phyloP scores from a whole-genome alignment of 2,329 filamentous ascomycete genomes.

The Cadophora sp. region DNA sequence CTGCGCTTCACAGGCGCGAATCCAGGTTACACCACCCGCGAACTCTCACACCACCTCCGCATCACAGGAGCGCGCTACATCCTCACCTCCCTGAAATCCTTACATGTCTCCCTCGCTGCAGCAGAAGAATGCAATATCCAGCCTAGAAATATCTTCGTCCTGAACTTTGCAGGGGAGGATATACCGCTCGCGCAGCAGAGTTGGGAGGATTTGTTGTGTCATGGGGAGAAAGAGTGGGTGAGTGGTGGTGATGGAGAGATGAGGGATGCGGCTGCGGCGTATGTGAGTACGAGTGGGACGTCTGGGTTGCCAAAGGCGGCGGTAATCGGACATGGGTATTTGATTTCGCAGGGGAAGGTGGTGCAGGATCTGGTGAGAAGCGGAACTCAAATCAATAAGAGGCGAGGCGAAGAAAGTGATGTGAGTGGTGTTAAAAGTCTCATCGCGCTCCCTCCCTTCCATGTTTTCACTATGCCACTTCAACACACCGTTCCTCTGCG shows the following conservation, averaged over 20 bases:
- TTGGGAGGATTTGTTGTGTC: constrained; percentile 31
- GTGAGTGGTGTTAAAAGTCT: constrained; percentile 52
- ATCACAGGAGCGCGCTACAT: constrained; percentile 37
- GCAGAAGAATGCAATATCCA: constrained; percentile 40
- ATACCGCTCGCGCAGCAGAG: constrained; percentile 30
- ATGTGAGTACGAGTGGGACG: constrained; percentile 56
- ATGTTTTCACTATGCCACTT: constrained; percentile 76
- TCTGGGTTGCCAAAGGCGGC: constrained; percentile 61
- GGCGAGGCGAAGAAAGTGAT: not conserved
- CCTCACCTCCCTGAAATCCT: constrained; percentile 37
- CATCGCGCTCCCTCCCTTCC: constrained; percentile 58
- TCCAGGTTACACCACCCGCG: constrained; percentile 38
- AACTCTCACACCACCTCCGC: constrained; percentile 40
- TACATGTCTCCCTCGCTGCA: constrained; percentile 32
- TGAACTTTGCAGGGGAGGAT: constrained; percentile 33
- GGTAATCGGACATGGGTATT: constrained; percentile 39
- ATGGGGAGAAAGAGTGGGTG: constrained; percentile 39
- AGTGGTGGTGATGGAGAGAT: not conserved
- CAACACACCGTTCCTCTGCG: constrained; percentile 77
- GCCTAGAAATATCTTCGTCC: constrained; percentile 36
- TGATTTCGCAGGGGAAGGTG: constrained; percentile 22
- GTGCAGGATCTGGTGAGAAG: constrained; percentile 14
- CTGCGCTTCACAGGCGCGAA: constrained; percentile 39
- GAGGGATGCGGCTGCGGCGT: constrained; percentile 47
- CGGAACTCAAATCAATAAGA: not conserved